phyloP scores from a whole-genome alignment of 495 filamentous ascomycete genomes.

The Trichoderma parareesei region DNA sequence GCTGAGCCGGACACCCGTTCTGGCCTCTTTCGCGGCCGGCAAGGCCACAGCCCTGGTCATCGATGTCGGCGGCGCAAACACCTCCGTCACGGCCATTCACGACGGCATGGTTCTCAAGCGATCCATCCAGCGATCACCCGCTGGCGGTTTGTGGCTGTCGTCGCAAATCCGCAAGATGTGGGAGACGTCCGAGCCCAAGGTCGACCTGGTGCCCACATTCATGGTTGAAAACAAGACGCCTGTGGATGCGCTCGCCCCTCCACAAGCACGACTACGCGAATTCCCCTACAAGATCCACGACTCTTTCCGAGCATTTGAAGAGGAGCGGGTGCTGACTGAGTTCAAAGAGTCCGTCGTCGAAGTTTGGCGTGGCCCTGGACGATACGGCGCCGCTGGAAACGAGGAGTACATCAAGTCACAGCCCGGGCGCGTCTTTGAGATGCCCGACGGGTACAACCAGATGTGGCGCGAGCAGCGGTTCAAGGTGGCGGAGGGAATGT shows the following conservation, averaged over 20 bases:
- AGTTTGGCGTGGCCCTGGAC: conserved; percentile 78
- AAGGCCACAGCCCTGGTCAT: conserved; percentile 88
- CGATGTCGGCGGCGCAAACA: conserved; percentile 85
- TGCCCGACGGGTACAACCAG: conserved; percentile 92
- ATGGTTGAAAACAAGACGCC: conserved; percentile 75
- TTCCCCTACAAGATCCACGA: conserved; percentile 58
- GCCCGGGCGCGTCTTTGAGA: conserved; percentile 82
- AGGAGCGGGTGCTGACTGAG: conserved; percentile 86
- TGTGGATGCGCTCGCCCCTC: conserved; percentile 78
- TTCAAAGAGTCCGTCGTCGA: conserved; percentile 98
- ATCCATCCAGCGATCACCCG: conserved; percentile 69
- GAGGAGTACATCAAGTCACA: conserved; percentile 57
- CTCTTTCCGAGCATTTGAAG: conserved; percentile 72
- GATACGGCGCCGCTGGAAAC: conserved; percentile 49
- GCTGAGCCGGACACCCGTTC: conserved; percentile 53
- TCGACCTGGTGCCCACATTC: conserved; percentile 78
- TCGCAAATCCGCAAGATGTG: conserved; percentile 78
- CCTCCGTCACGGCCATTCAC: conserved; percentile 83
- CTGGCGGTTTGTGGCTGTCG: conserved; percentile 85
- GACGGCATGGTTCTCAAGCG: conserved; percentile 92
- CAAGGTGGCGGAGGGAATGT: conserved; percentile 76
- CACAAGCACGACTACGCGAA: conserved; percentile 44
- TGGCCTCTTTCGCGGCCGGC: conserved; percentile 71
- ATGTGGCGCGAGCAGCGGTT: conserved; percentile 84
- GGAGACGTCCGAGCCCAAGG: conserved; percentile 62